A percentile compares a stretch with the other conserved stretches of the same genome.
phyloP scores from a whole-genome alignment of 768 basidiomycete species.

The Termitomyces sp. region DNA sequence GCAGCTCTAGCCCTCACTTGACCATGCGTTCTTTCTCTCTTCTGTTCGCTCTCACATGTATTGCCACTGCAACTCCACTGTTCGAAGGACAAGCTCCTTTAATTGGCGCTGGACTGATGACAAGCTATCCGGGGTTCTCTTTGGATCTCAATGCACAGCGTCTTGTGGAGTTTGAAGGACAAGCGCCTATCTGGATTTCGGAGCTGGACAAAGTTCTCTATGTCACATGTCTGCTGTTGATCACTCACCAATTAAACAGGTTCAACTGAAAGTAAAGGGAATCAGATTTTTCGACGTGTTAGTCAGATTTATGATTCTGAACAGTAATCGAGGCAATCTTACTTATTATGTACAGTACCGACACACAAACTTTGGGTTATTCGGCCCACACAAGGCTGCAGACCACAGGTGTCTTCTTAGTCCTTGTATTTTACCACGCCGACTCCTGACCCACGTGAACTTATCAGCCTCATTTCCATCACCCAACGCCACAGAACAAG shows the following conservation, averaged over 20 bases:
- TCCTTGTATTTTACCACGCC: conserved; percentile 11
- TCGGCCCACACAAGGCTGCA: conserved; percentile 32
- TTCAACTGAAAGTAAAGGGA: conserved; percentile 73
- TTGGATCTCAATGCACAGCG: conserved; percentile 71
- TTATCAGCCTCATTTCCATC: conserved; percentile 48
- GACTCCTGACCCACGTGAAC: conserved; percentile 19
- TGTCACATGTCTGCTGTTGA: neutral
- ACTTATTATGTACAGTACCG: conserved; percentile 50
- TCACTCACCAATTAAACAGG: conserved; percentile 38
- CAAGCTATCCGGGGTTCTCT: conserved; percentile 54
- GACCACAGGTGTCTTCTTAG: conserved; percentile 33
- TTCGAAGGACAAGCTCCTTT: conserved; percentile 38
- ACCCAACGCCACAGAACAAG: conserved; percentile 57
- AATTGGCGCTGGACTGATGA: conserved; percentile 15
- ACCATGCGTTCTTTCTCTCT: conserved; percentile 49
- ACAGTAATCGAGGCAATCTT: neutral
- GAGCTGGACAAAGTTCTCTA: conserved; percentile 82
- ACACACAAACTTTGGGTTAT: conserved; percentile 59
- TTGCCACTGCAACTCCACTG: conserved; percentile 40
- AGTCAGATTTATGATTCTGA: conserved; percentile 18
- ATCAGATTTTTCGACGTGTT: conserved; percentile 88
- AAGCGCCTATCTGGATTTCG: conserved; percentile 74
- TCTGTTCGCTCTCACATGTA: conserved; percentile 41
- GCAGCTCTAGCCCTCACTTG: neutral
- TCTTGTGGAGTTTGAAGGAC: conserved; percentile 71